phyloP scores from a whole-genome alignment of 345 rosid genomes.

The Xanthoceras sorbifolium region DNA sequence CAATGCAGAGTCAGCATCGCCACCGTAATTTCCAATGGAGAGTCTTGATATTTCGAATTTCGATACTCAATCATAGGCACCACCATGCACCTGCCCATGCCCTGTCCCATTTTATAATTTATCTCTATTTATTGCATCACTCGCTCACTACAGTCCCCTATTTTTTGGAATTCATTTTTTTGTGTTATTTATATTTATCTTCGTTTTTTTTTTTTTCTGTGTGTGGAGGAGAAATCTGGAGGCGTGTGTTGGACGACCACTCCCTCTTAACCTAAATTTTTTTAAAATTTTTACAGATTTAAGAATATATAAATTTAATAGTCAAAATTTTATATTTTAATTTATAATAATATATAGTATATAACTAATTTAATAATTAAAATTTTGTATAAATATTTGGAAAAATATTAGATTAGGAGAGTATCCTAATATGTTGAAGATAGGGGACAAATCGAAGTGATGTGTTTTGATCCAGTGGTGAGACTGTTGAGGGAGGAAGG shows the following conservation, averaged over 20 bases:
- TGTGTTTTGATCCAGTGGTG: no score
- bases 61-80: neutral
- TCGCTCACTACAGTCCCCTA: neutral
- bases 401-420: no score
- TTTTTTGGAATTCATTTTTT: no score
- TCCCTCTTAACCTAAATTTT: no score
- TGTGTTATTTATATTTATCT: no score
- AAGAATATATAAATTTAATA: no score
- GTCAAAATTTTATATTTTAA: no score
- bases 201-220: neutral
- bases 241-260: neutral
- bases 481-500: neutral
- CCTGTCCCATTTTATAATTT: neutral
- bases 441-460: neutral
- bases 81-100: neutral
- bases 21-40: neutral
- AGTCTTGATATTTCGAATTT: neutral
- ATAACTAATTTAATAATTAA: no score
- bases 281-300: no score
- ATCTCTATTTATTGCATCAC: neutral
- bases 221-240: neutral
- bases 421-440: no score
- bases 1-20: conserved; percentile 25
- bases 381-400: no score
- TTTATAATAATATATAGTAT: no score